Conservation (phyloP, 2,329 filamentous ascomycete species). For the Beauveria brongniartii region DNA sequence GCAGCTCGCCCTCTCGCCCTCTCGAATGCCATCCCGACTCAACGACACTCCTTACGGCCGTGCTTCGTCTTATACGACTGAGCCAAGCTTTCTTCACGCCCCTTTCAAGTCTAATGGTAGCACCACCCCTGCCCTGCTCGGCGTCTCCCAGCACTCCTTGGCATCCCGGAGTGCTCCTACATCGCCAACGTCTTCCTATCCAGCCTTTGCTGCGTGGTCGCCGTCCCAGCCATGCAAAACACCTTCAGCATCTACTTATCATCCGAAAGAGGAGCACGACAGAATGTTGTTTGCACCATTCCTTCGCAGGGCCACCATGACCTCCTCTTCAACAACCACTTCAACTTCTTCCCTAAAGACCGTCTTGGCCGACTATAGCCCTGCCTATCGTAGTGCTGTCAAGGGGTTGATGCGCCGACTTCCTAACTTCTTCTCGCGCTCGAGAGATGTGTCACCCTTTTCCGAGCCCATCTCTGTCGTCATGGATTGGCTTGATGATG, state of each 20-base stretch:
- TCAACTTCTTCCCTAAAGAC: slow-evolving; percentile 28
- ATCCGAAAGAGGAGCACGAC: slow-evolving; percentile 8
- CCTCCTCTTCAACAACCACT: slow-evolving; percentile 31
- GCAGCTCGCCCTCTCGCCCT: slow-evolving; percentile 31
- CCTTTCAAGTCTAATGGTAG: background rate
- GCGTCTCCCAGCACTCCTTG: background rate
- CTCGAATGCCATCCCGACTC: background rate
- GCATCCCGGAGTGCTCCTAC: background rate
- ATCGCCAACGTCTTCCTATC: background rate
- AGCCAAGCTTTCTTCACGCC: too few relatives aligned
- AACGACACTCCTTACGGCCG: background rate
- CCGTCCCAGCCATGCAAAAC: slow-evolving; percentile 1
- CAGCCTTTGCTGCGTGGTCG: background rate
- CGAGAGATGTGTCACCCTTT: slow-evolving; percentile 18
- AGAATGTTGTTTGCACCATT: slow-evolving; percentile 19
- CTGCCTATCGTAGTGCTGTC: slow-evolving; percentile 29
- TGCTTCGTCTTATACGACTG: background rate
- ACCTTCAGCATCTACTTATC: background rate
- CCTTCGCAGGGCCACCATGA: slow-evolving; percentile 26
- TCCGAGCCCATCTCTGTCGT: slow-evolving; percentile 15
- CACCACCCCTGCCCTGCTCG: background rate
- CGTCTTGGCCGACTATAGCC: slow-evolving; percentile 24
- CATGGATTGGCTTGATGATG: slow-evolving; percentile 23
- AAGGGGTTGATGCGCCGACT: slow-evolving; percentile 31
- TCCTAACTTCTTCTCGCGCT: slow-evolving; percentile 22